Evolutionary conservation across 1,284 basidiomycete species (phyloP).

Genomic region (Megacollybia platyphylla): DNA sequence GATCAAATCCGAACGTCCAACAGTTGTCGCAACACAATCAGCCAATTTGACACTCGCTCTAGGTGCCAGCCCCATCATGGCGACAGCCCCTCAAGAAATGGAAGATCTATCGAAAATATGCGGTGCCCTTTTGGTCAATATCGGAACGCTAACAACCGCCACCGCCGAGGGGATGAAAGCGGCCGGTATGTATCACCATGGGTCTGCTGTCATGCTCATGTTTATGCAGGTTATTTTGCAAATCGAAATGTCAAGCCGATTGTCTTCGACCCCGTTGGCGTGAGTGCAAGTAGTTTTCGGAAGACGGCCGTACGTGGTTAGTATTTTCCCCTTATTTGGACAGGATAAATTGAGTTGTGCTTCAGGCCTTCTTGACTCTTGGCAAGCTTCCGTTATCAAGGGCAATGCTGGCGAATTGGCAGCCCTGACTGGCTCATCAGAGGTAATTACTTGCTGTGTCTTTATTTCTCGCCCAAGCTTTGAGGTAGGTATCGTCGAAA

Average conservation of each 20-base stretch:
- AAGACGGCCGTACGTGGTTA: slow-evolving; percentile 41
- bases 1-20: too few species aligned
- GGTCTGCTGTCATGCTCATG: background rate
- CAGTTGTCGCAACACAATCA: slow-evolving; percentile 75
- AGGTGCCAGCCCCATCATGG: slow-evolving; percentile 91
- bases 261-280: slow-evolving; percentile 89
- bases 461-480: background rate
- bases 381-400: slow-evolving; percentile 90
- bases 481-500: slow-evolving; percentile 51
- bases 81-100: slow-evolving; percentile 74
- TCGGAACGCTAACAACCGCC: slow-evolving; percentile 67
- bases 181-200: slow-evolving; percentile 38
- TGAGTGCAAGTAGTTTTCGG: slow-evolving; percentile 75
- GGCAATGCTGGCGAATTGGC: slow-evolving; percentile 91
- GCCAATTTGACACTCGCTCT: slow-evolving; percentile 88
- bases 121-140: slow-evolving; percentile 76
- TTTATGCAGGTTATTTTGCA: slow-evolving; percentile 35
- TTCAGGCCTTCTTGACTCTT: slow-evolving; percentile 65
- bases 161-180: slow-evolving; percentile 70
- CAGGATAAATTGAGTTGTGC: background rate
- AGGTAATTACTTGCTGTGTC: slow-evolving; percentile 28
- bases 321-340: background rate
- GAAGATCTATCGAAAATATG: slow-evolving; percentile 62
- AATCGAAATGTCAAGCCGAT: slow-evolving; percentile 71
- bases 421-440: slow-evolving; percentile 59